These are phyloP conservation scores for Diutina scorzettiae DNA, from an alignment of 1,139 yeast species.

Conservation along the genomic window DNA sequence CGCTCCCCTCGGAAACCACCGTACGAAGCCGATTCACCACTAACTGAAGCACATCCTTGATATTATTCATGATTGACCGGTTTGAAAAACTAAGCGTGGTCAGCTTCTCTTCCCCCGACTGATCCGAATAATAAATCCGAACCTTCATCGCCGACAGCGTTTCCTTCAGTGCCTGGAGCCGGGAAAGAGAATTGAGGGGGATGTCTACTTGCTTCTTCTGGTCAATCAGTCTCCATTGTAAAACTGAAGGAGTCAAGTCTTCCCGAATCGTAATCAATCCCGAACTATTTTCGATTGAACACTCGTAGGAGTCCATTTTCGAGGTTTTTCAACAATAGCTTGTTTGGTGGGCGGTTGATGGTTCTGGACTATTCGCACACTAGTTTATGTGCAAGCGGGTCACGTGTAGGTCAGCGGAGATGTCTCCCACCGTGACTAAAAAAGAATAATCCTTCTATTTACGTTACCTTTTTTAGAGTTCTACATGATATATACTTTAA, in stretches of 20 bases:
- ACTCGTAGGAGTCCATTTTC: no score
- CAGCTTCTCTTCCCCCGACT: constrained; percentile 29
- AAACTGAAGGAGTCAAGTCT: constrained; percentile 50
- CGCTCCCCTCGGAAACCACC: constrained; percentile 10
- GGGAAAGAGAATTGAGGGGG: constrained; percentile 40
- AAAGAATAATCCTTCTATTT: no score
- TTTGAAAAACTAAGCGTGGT: constrained; percentile 52
- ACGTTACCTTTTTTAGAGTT: no score
- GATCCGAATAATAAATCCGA: constrained; percentile 35
- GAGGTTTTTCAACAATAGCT: no score
- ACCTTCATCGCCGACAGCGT: constrained; percentile 59
- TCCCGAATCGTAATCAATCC: constrained; percentile 60
- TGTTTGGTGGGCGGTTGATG: no score
- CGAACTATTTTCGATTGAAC: constrained; percentile 51
- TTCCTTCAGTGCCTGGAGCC: constrained; percentile 67
- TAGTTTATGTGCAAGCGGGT: no score
- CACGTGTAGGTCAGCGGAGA: no score
- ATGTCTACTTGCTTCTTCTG: constrained; percentile 36
- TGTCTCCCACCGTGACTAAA: no score
- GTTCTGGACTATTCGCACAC: no score
- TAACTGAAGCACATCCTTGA: constrained; percentile 59
- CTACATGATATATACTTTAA: no score
- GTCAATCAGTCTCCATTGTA: constrained; percentile 61
- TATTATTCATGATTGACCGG: constrained; percentile 63
- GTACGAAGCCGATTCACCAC: constrained; percentile 60